Percentiles rank a stretch among this genome's conserved stretches.
Conservation (phyloP, 139 green algal genomes). For the Desmodesmus armatus region DNA sequence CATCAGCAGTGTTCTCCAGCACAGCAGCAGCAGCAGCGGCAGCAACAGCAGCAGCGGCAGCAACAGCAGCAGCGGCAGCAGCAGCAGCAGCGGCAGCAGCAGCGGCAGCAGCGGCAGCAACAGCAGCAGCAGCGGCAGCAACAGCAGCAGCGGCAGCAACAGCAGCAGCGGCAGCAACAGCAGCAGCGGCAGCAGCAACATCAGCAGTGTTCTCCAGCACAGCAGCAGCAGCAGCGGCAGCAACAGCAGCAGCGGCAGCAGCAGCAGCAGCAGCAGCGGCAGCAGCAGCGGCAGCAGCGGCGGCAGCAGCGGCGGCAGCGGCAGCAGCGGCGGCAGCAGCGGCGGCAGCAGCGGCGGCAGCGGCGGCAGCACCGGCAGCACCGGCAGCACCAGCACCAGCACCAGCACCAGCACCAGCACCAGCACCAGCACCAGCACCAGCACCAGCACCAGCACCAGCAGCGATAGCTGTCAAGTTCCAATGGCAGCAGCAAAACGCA, state of each 20-base stretch:
- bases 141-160: not conserved
- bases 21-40: not conserved
- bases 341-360: not conserved
- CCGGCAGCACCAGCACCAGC: not conserved
- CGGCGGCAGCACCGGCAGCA: no score
- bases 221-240: no score
- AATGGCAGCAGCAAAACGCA: not conserved
- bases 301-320: not conserved
- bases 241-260: not conserved
- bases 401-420: not conserved
- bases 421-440: not conserved
- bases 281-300: not conserved
- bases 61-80: constrained; percentile 13
- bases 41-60: not conserved
- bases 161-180: not conserved
- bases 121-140: not conserved
- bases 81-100: not conserved
- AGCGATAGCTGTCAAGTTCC: not conserved
- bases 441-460: not conserved
- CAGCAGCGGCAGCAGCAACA: not conserved
- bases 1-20: not conserved
- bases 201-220: not conserved
- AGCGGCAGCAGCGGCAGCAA: not conserved
- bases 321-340: not conserved
- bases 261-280: constrained; percentile 46